Conservation (phyloP, 768 basidiomycete species). For the Suillus luteus region DNA sequence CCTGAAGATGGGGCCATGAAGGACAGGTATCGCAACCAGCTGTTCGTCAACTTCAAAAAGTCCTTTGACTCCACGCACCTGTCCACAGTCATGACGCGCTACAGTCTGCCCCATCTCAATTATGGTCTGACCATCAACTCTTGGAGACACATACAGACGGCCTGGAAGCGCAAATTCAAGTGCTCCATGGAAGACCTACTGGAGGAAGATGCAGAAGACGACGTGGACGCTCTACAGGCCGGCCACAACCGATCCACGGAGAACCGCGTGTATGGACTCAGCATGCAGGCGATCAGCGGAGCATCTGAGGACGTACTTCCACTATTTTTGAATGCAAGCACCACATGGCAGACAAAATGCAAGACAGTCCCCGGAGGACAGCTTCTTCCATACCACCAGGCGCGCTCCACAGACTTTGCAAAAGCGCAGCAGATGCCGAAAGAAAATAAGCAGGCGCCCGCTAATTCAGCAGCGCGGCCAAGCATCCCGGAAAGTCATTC, state of each 20-base stretch:
- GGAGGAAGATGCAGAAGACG: constrained; percentile 14
- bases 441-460: no score
- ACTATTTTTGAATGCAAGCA: constrained; percentile 28
- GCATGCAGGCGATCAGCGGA: constrained; percentile 21
- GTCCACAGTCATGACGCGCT: not conserved
- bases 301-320: constrained; percentile 28
- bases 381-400: no score
- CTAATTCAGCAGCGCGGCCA: no score
- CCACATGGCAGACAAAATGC: constrained; percentile 17
- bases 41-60: no score
- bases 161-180: constrained; percentile 18
- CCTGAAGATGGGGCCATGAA: no score
- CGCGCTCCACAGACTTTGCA: no score
- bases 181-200: constrained; percentile 1
- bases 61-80: constrained; percentile 8
- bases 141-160: constrained; percentile 27
- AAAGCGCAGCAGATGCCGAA: no score
- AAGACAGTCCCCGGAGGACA: constrained; percentile 26
- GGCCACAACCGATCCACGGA: constrained; percentile 28
- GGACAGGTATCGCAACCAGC: no score
- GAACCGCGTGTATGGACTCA: constrained; percentile 32
- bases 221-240: constrained; percentile 27
- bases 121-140: constrained; percentile 12
- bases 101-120: constrained; percentile 5
- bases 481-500: no score